Evolutionary conservation across 2,329 filamentous ascomycete genomes (phyloP).

Genomic region (Neophaeococcomyces mojaviensis): DNA sequence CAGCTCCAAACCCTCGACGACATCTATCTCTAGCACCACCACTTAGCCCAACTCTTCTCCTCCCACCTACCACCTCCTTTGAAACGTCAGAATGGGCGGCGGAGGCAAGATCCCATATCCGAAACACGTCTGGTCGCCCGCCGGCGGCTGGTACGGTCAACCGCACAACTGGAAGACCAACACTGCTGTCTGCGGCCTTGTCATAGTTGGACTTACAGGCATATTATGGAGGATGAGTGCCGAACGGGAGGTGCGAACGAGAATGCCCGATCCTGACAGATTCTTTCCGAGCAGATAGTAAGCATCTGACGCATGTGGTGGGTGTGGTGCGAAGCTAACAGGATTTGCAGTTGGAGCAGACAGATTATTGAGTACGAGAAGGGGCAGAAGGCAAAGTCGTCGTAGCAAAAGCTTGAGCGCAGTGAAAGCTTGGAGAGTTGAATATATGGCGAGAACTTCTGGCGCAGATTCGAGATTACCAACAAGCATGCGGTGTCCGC

Average conservation of each 20-base stretch:
- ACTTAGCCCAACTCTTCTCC: background rate
- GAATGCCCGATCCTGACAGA: slow-evolving; percentile 66
- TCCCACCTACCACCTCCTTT: background rate
- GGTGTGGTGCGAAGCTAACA: slow-evolving; percentile 23
- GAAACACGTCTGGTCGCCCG: slow-evolving; percentile 98
- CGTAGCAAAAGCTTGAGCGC: no score
- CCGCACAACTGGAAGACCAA: slow-evolving; percentile 93
- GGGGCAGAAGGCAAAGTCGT: slow-evolving; percentile 31
- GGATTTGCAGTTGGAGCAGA: slow-evolving; percentile 55
- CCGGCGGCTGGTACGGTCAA: slow-evolving; percentile 95
- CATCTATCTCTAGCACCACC: background rate
- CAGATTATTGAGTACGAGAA: slow-evolving; percentile 64
- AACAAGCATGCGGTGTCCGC: no score
- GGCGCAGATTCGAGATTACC: no score
- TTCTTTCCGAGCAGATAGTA: slow-evolving; percentile 84
- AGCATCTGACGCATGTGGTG: slow-evolving; percentile 33
- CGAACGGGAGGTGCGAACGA: slow-evolving; percentile 62
- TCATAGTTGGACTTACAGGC: slow-evolving; percentile 61
- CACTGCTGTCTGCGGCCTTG: slow-evolving; percentile 66
- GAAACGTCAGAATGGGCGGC: slow-evolving; percentile 52
- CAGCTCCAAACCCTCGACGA: background rate
- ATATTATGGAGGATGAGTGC: slow-evolving; percentile 66
- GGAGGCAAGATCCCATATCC: slow-evolving; percentile 68
- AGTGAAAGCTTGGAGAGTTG: no score
- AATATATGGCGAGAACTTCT: no score